Conservation (phyloP, 1,284 basidiomycete species). For the Trametes sp. region DNA sequence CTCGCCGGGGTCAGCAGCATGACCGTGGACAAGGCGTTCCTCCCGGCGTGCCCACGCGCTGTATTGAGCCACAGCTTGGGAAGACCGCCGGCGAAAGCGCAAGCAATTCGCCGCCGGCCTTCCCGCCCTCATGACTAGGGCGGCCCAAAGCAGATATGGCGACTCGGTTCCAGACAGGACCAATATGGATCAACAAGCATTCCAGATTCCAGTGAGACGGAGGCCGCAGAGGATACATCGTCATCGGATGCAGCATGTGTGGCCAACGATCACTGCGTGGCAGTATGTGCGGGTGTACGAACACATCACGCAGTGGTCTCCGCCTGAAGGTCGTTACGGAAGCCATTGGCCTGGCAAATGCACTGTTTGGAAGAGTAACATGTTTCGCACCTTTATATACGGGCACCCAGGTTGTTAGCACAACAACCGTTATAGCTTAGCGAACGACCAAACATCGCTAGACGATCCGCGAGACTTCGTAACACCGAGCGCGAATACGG, state of each 20-base stretch:
- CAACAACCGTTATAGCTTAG: neutral
- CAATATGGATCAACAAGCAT: too few species aligned
- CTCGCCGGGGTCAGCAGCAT: conserved; percentile 14
- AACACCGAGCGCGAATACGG: neutral
- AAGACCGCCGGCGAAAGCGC: conserved; percentile 15
- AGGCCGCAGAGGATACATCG: neutral
- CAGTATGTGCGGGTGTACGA: neutral
- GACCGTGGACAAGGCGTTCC: conserved; percentile 8
- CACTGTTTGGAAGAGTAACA: neutral
- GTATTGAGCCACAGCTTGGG: conserved; percentile 12
- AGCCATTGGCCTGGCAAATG: neutral
- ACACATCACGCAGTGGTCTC: neutral
- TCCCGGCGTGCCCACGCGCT: neutral
- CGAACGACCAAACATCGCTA: too few species aligned
- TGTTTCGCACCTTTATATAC: neutral
- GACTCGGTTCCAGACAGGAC: neutral
- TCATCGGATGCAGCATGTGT: neutral
- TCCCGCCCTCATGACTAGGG: conserved; percentile 16
- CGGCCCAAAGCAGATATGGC: conserved; percentile 10
- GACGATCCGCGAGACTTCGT: neutral
- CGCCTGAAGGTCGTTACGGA: neutral
- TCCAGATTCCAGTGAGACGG: neutral
- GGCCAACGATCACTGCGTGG: neutral
- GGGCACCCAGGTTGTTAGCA: neutral
- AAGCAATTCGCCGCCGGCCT: conserved; percentile 22